A percentile compares a stretch with the other conserved stretches of the same genome.
These are phyloP conservation scores for Solanum gracilifrons DNA, from an alignment of 257 asterid genomes.

Conservation along the genomic window DNA sequence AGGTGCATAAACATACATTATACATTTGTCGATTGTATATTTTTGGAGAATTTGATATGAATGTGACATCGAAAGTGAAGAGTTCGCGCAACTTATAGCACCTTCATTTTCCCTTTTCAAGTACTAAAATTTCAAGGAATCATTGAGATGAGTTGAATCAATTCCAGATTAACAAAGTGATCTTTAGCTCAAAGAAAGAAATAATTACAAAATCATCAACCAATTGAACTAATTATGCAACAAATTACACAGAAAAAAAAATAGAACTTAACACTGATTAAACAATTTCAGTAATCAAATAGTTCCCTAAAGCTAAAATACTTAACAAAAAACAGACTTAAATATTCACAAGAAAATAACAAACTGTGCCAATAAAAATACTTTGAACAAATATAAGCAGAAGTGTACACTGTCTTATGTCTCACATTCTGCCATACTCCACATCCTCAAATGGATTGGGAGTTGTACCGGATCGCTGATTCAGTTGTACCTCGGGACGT, in stretches of 20 bases:
- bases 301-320: neutral
- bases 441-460: conserved; percentile 1
- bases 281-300: neutral
- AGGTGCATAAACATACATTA: neutral
- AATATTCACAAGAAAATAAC: neutral
- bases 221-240: neutral
- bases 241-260: neutral
- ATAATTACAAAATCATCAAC: neutral
- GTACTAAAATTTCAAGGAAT: neutral
- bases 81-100: rapidly evolving
- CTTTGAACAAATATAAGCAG: neutral
- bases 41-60: neutral
- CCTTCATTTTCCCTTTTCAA: neutral
- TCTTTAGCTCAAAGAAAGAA: neutral
- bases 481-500: conserved; percentile 3
- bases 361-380: neutral
- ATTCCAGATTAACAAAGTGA: neutral
- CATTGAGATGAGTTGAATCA: neutral
- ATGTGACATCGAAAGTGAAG: rapidly evolving
- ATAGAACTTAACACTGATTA: neutral
- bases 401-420: neutral
- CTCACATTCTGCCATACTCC: conserved; percentile 17
- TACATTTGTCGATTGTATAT: neutral
- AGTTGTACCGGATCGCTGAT: neutral
- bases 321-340: neutral